A percentile compares a stretch with the other conserved stretches of the same genome.
phyloP scores from a whole-genome alignment of 2,329 filamentous ascomycete genomes.

The Macrophomina tecta region DNA sequence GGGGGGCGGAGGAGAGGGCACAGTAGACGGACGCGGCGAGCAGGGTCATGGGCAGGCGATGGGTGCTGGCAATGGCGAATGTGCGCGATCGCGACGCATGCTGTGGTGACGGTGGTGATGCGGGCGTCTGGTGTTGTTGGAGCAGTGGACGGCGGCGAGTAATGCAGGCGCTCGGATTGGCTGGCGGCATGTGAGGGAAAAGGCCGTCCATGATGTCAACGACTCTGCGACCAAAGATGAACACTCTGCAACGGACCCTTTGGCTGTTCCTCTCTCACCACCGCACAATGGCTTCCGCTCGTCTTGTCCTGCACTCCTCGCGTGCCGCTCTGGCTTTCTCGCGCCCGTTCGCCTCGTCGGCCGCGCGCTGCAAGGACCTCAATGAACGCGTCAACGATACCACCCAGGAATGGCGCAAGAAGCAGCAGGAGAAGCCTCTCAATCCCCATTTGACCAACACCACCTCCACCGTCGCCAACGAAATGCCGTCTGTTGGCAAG shows the following conservation, averaged over 20 bases:
- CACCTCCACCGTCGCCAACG: conserved; percentile 67
- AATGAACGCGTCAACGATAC: conserved; percentile 61
- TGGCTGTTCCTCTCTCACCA: background rate
- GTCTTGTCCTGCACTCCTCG: conserved; percentile 53
- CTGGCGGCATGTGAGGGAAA: conserved; percentile 16
- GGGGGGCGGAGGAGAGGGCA: background rate
- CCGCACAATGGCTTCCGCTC: conserved; percentile 53
- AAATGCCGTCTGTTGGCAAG: conserved; percentile 65
- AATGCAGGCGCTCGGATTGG: conserved; percentile 11
- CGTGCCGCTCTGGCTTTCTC: conserved; percentile 45
- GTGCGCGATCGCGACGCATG: background rate
- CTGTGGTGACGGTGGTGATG: background rate
- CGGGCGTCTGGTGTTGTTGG: background rate
- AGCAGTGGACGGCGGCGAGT: background rate
- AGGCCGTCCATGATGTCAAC: conserved; percentile 24
- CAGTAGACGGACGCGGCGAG: background rate
- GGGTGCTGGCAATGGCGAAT: background rate
- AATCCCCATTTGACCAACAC: conserved; percentile 70
- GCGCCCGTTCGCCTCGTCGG: conserved; percentile 47
- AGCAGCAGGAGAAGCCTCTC: conserved; percentile 62
- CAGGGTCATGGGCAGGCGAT: background rate
- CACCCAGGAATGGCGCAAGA: conserved; percentile 60
- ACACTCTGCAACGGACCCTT: background rate
- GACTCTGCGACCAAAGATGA: conserved; percentile 8
- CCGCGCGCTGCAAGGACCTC: conserved; percentile 48